Evolutionary conservation across 2,329 filamentous ascomycete genomes (phyloP), one percentile per base, ranked within the genome.

Genomic region (Fusarium musae): DNA sequence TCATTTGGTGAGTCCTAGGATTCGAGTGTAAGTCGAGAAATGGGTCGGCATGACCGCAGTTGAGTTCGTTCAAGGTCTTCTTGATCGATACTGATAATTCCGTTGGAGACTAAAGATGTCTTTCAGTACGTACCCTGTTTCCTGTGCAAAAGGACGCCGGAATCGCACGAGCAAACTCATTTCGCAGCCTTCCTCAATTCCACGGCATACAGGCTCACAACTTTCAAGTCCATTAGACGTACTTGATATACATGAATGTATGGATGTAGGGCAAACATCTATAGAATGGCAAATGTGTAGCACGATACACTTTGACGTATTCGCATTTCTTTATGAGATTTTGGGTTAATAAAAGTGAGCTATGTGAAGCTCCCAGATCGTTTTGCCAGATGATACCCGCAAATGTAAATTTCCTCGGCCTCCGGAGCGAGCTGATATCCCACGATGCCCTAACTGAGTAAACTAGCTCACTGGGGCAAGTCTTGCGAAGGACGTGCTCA

Each of bases 401-500:
- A 21, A 46, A 36, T 47, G 21, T 8, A 34, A 60, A 58, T 16
- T 23, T 34, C n/a, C 40, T n/a, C n/a, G 28, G 16, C 12, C 43
- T 42, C 62, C 8, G 39, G 44, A 58, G 44, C 36, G 39, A 57
- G 44, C 39, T 36, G 21, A 58, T 43, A 49, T 49, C 36, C 65
- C 52, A 46, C 42, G 46, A 62, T 49, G 42, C 42, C 36, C 30
- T 34, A 30, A 34, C 66, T 52, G 43, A 56, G 62, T n/a, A 42
- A 50, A 42, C 58, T 34, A 43, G 30, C 36, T 47, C 56, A 69
- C 59, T 37, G 53, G 34, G 47, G 49, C 50, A 54, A 52, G 44
- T n/a, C 52, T 53, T 65, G 59, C 59, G 59, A 69, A 69, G n/a
- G 28, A 42, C 23, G 49, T 63, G 40, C 47, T 67, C 47, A 57